These are phyloP conservation scores for Colletotrichum tanaceti DNA, from an alignment of 2,329 filamentous ascomycete species.

Conservation along the genomic window DNA sequence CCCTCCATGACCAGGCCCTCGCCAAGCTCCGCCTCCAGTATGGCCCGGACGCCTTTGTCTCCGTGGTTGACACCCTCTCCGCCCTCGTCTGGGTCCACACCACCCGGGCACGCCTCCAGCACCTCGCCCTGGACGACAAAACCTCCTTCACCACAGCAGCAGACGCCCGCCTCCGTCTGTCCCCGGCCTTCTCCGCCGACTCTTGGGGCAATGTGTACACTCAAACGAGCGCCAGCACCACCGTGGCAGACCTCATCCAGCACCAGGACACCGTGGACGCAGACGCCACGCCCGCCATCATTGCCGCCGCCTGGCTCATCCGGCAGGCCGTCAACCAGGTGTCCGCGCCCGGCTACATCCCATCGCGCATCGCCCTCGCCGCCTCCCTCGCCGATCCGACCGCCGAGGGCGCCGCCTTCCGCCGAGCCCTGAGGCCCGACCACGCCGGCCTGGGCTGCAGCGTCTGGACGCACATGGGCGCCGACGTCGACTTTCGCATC, in stretches of 20 bases:
- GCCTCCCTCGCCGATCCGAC: slow-evolving; percentile 15
- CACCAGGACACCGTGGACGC: not conserved
- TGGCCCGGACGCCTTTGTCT: slow-evolving; percentile 13
- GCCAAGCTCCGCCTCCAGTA: not conserved
- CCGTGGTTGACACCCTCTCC: slow-evolving; percentile 13
- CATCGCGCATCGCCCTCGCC: slow-evolving; percentile 24
- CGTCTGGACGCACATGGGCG: slow-evolving; percentile 37
- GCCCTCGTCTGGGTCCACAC: slow-evolving; percentile 28
- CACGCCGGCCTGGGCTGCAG: slow-evolving; percentile 25
- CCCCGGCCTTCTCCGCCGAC: not conserved
- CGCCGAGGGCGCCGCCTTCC: slow-evolving; percentile 14
- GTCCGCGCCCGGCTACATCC: slow-evolving; percentile 10
- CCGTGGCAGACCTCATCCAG: not conserved
- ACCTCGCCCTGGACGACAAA: slow-evolving; percentile 4
- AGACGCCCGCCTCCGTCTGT: slow-evolving; percentile 16
- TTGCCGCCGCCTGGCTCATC: slow-evolving; percentile 21
- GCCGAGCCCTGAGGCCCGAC: slow-evolving; percentile 7
- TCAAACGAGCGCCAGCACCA: slow-evolving; percentile 12
- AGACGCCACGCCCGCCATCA: not conserved
- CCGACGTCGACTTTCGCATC: slow-evolving; percentile 33
- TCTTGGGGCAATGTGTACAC: slow-evolving; percentile 32
- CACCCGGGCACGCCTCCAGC: slow-evolving; percentile 14
- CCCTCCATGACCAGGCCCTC: not conserved
- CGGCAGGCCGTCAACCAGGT: slow-evolving; percentile 15
- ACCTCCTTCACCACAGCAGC: slow-evolving; percentile 23